Evolutionary conservation across 2,329 filamentous ascomycete species (phyloP), one percentile per base, ranked within the genome.

Genomic region (Aspergillus novofumigatus): DNA sequence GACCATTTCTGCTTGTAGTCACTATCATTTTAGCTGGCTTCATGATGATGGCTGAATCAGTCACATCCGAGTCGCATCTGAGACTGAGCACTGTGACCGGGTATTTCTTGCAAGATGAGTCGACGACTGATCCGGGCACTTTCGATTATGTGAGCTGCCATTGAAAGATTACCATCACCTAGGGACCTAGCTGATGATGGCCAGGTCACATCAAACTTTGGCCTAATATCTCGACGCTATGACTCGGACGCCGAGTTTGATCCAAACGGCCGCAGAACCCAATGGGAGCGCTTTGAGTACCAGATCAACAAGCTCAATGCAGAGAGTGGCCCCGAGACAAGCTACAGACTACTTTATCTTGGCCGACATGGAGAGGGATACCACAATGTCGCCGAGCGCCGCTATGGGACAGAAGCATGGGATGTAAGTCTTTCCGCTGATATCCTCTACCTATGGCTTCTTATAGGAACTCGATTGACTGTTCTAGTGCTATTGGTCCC

Each of bases 301-400:
- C 77, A 82, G 59, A 71, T 86, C 20, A 60, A 69, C 8, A 65
- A 69, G 2, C 65, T 85, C n/a, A 81, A 82, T 64, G 45, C 56
- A 56, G 56, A 76, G 2, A 70, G 71, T 2, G 67, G 67, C 0
- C 49, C 64, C 0, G 73, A 73, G 38, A 74, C 76, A 3, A 69
- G 71, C 25, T 86, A 85, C 69, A 81, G 81, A 52, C 71, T 87
- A 0, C 72, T 87, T 41, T 85, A 82, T 65, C 72, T 86, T 41
- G 84, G 81, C 45, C 78, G 85, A 28, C 85, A 87, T 65, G 85
- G 85, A 23, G 78, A 87, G 67, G 84, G 84, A 4, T 77, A 77
- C 58, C 83, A 87, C 70, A 87, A 87, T 65, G 83, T 83, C 11
- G 85, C 83, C 1, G 81, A 87, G 64, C 66, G 71, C 2, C 80